Evolutionary conservation across 2,329 filamentous ascomycete genomes (phyloP).

Genomic region (Aspergillus novofumigatus): DNA sequence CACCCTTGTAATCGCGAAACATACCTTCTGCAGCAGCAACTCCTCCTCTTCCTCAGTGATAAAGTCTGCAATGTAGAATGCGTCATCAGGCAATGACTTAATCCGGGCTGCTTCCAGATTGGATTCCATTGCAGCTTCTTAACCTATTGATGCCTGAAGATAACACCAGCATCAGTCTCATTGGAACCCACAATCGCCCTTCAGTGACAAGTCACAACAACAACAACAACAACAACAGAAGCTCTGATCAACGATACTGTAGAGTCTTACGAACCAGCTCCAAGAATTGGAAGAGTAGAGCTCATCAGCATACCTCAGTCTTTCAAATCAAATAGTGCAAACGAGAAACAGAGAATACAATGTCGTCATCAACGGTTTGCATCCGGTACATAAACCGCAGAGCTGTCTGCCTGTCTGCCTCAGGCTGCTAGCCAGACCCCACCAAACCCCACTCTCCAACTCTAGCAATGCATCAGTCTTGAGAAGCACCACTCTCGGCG

Average conservation of each 20-base stretch:
- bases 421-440: not conserved
- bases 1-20: not conserved
- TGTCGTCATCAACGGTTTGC: constrained; percentile 5
- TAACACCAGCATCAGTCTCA: not conserved
- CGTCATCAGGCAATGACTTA: constrained; percentile 36
- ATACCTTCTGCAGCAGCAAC: constrained; percentile 65
- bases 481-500: not conserved
- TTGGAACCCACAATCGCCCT: not conserved
- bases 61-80: constrained; percentile 85
- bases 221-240: not conserved
- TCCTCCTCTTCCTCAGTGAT: constrained; percentile 71
- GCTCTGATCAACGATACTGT: not conserved
- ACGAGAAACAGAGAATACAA: not conserved
- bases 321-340: not conserved
- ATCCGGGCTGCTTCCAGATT: constrained; percentile 31
- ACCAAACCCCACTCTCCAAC: not conserved
- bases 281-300: not conserved
- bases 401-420: not conserved
- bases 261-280: not conserved
- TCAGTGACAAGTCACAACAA: not conserved
- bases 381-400: not conserved
- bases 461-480: not conserved
- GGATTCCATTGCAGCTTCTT: constrained; percentile 9
- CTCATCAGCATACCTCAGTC: not conserved
- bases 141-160: not conserved